These are phyloP conservation scores for Epichloe baconii DNA, from an alignment of 2,329 filamentous ascomycete genomes.

Conservation along the genomic window DNA sequence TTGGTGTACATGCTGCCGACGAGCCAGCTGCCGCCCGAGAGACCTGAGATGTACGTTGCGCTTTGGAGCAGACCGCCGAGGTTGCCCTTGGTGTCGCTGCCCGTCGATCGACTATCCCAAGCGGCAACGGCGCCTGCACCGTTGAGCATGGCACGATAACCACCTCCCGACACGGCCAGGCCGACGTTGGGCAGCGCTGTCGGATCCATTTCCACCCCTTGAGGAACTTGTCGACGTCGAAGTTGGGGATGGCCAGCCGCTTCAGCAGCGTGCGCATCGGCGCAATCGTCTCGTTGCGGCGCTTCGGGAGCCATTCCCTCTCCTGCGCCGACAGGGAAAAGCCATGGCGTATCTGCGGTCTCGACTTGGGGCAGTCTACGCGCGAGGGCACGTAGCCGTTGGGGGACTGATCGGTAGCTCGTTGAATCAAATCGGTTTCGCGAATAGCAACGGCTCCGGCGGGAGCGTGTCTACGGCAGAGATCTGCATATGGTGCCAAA, in stretches of 20 bases:
- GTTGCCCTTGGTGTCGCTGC: constrained; percentile 38
- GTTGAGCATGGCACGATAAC: constrained; percentile 76
- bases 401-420: constrained; percentile 21
- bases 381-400: constrained; percentile 55
- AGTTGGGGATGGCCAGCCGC: constrained; percentile 60
- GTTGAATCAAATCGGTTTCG: constrained; percentile 9
- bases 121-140: constrained; percentile 69
- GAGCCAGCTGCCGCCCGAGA: constrained; percentile 77
- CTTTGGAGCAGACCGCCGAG: constrained; percentile 72
- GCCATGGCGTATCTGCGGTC: constrained; percentile 56
- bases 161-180: constrained; percentile 70
- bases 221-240: constrained; percentile 66
- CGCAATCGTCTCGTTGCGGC: constrained; percentile 59
- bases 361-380: constrained; percentile 55
- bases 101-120: constrained; percentile 58
- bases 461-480: background rate
- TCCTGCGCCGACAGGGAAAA: constrained; percentile 52
- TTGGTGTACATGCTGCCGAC: constrained; percentile 73
- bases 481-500: background rate
- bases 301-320: constrained; percentile 55
- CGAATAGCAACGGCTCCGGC: background rate
- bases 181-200: constrained; percentile 44
- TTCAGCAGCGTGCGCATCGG: constrained; percentile 65
- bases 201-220: constrained; percentile 15
- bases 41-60: constrained; percentile 65